phyloP scores from a whole-genome alignment of 192 early-diverging fungal genomes.

The Coemansia sp. region DNA sequence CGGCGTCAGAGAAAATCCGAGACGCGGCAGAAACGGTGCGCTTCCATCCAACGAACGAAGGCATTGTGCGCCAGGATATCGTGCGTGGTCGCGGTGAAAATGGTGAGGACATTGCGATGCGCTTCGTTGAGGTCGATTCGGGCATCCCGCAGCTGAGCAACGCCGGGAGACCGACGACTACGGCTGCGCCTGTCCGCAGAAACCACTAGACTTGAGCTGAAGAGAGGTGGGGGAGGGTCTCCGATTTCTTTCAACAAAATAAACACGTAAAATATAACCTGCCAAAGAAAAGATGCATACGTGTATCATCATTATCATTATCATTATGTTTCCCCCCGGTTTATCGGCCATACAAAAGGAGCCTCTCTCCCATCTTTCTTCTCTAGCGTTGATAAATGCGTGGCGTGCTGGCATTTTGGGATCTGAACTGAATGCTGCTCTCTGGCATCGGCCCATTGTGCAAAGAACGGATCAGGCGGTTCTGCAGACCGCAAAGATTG shows the following conservation, averaged over 20 bases:
- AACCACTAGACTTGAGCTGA: neutral
- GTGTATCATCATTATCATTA: too few relatives aligned
- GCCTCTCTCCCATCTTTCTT: too few relatives aligned
- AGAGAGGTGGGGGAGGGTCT: too few relatives aligned
- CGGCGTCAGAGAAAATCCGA: constrained; percentile 16
- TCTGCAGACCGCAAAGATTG: neutral
- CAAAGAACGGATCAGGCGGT: neutral
- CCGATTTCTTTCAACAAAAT: neutral
- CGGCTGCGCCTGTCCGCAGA: neutral
- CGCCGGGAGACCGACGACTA: neutral
- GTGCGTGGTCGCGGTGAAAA: neutral
- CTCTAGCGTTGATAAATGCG: too few relatives aligned
- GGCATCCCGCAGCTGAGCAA: constrained; percentile 39
- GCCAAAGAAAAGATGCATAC: neutral
- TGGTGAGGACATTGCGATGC: constrained; percentile 7
- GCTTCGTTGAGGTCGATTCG: constrained; percentile 40
- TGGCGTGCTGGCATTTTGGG: too few relatives aligned
- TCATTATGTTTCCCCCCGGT: too few relatives aligned
- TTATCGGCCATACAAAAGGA: too few relatives aligned
- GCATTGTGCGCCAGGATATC: constrained; percentile 10
- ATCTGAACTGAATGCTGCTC: too few relatives aligned
- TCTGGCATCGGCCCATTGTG: too few relatives aligned
- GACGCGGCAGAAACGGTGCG: constrained; percentile 12
- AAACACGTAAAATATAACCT: neutral
- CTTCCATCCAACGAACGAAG: constrained; percentile 28